phyloP scores from a whole-genome alignment of 106 monocot genomes.

The Acorus gramineus region DNA sequence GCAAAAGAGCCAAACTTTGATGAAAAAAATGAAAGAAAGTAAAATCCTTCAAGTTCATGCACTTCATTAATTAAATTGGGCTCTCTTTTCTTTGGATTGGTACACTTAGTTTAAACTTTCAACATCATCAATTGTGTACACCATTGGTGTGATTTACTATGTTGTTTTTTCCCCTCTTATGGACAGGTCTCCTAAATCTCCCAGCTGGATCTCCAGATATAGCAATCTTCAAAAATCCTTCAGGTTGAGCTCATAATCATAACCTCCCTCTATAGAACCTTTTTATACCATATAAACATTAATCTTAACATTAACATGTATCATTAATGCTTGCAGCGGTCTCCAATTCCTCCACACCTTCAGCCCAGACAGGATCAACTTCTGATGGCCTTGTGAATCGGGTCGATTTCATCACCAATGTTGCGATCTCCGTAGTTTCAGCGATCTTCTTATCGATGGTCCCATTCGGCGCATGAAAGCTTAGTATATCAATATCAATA shows the following conservation, averaged over 20 bases:
- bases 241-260: constrained; percentile 15
- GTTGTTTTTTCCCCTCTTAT: not conserved
- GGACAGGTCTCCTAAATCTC: constrained; percentile 42
- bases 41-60: too few species aligned
- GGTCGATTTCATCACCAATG: not conserved
- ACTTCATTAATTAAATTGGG: too few species aligned
- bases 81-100: too few species aligned
- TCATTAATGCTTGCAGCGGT: not conserved
- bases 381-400: constrained; percentile 7
- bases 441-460: constrained; percentile 12
- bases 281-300: not conserved
- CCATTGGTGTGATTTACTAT: too few species aligned
- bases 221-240: constrained; percentile 35
- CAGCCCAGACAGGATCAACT: not conserved
- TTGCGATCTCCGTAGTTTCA: constrained; percentile 5
- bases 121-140: not conserved
- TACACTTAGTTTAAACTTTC: too few species aligned
- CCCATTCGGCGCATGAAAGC: constrained; percentile 5
- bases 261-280: not conserved
- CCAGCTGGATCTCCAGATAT: constrained; percentile 39
- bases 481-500: too few species aligned
- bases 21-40: too few species aligned
- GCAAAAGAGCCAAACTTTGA: too few species aligned
- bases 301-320: not conserved
- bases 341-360: not conserved